These are phyloP conservation scores for Leccinum pachyderme DNA, from an alignment of 1,284 basidiomycete genomes.

Conservation along the genomic window DNA sequence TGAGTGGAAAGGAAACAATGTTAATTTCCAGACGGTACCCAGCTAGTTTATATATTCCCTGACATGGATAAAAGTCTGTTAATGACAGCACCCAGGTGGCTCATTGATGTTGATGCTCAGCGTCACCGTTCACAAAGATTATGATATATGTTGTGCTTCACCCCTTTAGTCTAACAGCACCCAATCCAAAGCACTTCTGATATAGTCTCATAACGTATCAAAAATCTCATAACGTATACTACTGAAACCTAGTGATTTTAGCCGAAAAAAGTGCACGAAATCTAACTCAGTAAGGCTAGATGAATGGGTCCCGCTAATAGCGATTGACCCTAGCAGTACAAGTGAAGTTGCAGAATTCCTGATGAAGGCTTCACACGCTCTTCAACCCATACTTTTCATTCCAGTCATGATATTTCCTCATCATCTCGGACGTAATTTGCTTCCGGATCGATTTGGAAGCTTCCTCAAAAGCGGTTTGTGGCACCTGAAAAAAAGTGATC, in stretches of 20 bases:
- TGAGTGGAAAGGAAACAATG: neutral
- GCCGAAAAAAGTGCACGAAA: too few species aligned
- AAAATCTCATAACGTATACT: too few species aligned
- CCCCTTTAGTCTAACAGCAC: neutral
- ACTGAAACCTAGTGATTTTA: too few species aligned
- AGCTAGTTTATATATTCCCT: conserved; percentile 5
- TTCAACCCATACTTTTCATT: conserved; percentile 37
- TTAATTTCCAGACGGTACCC: neutral
- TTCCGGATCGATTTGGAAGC: conserved; percentile 74
- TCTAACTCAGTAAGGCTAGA: too few species aligned
- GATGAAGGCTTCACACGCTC: conserved; percentile 4
- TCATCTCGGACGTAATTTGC: conserved; percentile 85
- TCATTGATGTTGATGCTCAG: neutral
- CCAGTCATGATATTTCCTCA: conserved; percentile 72
- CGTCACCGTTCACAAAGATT: neutral
- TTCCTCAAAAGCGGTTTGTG: conserved; percentile 70
- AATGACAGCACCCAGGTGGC: conserved; percentile 2
- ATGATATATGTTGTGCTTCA: neutral
- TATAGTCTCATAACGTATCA: too few species aligned
- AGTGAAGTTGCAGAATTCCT: neutral
- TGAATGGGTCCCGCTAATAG: neutral
- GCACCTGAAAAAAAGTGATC: conserved; percentile 52
- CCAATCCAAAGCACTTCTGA: neutral
- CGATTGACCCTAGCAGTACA: neutral
- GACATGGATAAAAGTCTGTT: conserved; percentile 6